These are phyloP conservation scores for Drechslerella dactyloides DNA, from an alignment of 2,329 filamentous ascomycete species.

Conservation along the genomic window DNA sequence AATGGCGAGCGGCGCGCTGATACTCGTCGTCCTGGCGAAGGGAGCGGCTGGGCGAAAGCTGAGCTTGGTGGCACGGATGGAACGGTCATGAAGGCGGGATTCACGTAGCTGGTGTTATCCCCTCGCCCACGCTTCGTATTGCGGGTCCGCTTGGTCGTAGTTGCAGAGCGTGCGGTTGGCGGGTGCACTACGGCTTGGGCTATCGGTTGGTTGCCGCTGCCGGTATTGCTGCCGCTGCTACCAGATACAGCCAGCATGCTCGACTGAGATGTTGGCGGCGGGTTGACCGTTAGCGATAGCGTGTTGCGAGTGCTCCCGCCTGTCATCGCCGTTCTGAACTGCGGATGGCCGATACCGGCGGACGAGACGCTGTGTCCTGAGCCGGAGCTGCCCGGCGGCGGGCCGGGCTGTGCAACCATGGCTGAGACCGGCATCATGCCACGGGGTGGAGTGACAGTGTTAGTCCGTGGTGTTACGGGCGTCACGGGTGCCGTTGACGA, in stretches of 20 bases:
- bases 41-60: constrained; percentile 14
- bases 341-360: constrained; percentile 25
- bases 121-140: constrained; percentile 20
- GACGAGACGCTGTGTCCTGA: constrained; percentile 30
- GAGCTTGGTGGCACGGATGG: constrained; percentile 1
- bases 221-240: constrained; percentile 24
- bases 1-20: constrained; percentile 37
- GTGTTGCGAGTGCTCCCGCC: constrained; percentile 25
- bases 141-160: constrained; percentile 21
- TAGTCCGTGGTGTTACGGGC: constrained; percentile 22
- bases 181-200: background rate
- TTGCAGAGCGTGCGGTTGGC: constrained; percentile 5
- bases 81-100: constrained; percentile 39
- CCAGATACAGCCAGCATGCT: constrained; percentile 4
- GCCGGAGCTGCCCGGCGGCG: constrained; percentile 43
- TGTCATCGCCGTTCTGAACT: constrained; percentile 41
- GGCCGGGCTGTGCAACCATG: constrained; percentile 44
- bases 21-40: constrained; percentile 38
- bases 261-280: constrained; percentile 27
- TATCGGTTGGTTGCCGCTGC: background rate
- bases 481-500: constrained; percentile 41
- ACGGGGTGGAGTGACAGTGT: constrained; percentile 11
- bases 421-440: constrained; percentile 48
- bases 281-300: constrained; percentile 26
- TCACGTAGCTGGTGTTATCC: constrained; percentile 18